Base-by-base conservation (phyloP, 257 asterid species). In the Penstemon eatonii region DNA sequence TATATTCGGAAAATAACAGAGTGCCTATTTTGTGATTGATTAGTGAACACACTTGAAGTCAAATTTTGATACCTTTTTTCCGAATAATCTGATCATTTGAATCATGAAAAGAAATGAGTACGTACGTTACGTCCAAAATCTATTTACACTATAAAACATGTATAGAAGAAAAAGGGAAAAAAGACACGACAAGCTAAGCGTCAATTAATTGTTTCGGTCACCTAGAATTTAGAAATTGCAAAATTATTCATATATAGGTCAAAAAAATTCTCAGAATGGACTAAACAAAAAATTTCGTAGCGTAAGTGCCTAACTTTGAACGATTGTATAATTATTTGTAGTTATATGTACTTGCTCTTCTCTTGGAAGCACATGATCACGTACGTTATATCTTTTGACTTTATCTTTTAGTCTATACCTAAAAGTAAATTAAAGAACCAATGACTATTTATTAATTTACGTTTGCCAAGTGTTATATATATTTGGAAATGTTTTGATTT, bases 261-360 rank as follows among this genome's bases (percentile, higher is more conserved):
- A 70, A 70, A 69, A 65, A 41, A 0, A n/a, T 69, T 63, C 63
- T 58, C 45, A 50, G 43, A 69, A 57, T 44, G 7, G 60, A 40
- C 25, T 43, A 49, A 36, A 12, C 8, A 53, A 45, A 68, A 60
- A 53, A 44, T 25, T 4, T 19, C 11, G 39, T 51, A 58, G 7
- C 52, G 45, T 15, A 65, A 55, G 33, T 25, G 33, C 70, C 73
- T 71, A 76, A 76, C 73, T 65, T 76, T 71, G 77, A 60, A 71
- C 54, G 5, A 8, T 12, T 49, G 33, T 1, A 25, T 42, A 15
- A 44, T 25, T 18, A 39, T 55, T 38, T 5, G 4, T 19, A 5
- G 3, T 25, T 15, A 18, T 55, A 7, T 76, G 54, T 47, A 53
- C 42, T 61, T 39, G 58, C 49, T 68, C n/a, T 12, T 67, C 71